Conservation (phyloP, 768 basidiomycete species). For the Leccinellum albellum region DNA sequence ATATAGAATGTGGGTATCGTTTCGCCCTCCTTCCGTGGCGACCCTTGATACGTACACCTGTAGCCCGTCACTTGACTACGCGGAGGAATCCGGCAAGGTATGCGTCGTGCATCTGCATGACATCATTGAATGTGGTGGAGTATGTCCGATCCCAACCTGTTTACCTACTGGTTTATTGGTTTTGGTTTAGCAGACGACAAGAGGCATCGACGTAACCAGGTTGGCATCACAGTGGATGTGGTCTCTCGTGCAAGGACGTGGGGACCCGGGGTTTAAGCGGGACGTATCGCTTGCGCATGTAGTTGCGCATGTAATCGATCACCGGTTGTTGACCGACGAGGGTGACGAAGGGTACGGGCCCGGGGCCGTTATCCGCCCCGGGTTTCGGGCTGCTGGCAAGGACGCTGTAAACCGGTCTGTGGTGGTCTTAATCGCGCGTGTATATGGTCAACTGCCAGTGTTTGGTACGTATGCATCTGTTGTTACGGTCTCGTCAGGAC, state of each 20-base stretch:
- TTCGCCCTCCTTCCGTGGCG: not conserved
- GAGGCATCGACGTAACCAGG: not conserved
- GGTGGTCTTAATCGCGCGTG: conserved; percentile 4
- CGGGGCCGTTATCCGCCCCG: conserved; percentile 1
- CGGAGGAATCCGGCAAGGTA: conserved; percentile 2
- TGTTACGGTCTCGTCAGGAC: no score
- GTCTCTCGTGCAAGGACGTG: conserved; percentile 3
- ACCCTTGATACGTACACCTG: not conserved
- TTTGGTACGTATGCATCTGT: conserved; percentile 11
- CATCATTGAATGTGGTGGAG: no score
- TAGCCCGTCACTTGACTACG: conserved; percentile 6
- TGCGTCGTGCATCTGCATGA: no score
- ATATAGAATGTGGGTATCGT: conserved; percentile 1
- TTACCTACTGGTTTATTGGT: no score
- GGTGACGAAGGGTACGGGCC: not conserved
- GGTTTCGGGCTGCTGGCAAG: not conserved
- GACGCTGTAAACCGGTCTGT: not conserved
- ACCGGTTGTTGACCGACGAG: not conserved
- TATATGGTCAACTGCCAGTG: not conserved
- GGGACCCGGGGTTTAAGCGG: not conserved
- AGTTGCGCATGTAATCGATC: conserved; percentile 1
- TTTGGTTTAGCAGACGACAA: not conserved
- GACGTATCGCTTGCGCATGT: not conserved
- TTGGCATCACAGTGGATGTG: not conserved
- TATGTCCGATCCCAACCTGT: no score